Evolutionary conservation across 2,329 filamentous ascomycete genomes (phyloP).

Genomic region (Apiospora saccharicola): DNA sequence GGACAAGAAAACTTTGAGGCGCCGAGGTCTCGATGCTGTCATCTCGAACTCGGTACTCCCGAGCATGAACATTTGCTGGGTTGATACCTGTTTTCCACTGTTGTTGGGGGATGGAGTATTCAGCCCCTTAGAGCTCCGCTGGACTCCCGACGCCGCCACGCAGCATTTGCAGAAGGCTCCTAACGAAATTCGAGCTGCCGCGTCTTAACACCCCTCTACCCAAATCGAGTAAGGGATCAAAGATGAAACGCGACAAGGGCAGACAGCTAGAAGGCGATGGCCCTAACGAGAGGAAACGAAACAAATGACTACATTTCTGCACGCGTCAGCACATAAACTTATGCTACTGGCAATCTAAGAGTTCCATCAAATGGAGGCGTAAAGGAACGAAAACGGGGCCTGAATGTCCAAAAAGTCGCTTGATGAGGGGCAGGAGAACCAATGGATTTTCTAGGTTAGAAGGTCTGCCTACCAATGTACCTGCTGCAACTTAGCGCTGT

Average conservation of each 20-base stretch:
- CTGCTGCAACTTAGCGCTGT: neutral
- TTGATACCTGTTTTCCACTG: neutral
- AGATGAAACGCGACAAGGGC: conserved; percentile 4
- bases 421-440: neutral
- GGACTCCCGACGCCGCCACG: neutral
- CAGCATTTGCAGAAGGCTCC: neutral
- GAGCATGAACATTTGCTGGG: conserved; percentile 3
- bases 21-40: conserved; percentile 1
- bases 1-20: neutral
- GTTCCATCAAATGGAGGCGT: neutral
- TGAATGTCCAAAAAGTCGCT: neutral
- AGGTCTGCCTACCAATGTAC: neutral
- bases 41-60: conserved; percentile 15
- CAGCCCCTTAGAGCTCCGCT: neutral
- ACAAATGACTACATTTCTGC: neutral
- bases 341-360: neutral
- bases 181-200: neutral
- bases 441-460: conserved; percentile 8
- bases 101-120: neutral
- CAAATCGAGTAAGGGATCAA: conserved; percentile 5
- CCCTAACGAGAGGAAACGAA: neutral
- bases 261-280: neutral
- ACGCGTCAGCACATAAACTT: neutral
- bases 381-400: conserved; percentile 5
- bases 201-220: conserved; percentile 4